A percentile compares a stretch with the other conserved stretches of the same genome.
Conservation (phyloP, 2,329 filamentous ascomycete genomes). For the Cercospora sp. region DNA sequence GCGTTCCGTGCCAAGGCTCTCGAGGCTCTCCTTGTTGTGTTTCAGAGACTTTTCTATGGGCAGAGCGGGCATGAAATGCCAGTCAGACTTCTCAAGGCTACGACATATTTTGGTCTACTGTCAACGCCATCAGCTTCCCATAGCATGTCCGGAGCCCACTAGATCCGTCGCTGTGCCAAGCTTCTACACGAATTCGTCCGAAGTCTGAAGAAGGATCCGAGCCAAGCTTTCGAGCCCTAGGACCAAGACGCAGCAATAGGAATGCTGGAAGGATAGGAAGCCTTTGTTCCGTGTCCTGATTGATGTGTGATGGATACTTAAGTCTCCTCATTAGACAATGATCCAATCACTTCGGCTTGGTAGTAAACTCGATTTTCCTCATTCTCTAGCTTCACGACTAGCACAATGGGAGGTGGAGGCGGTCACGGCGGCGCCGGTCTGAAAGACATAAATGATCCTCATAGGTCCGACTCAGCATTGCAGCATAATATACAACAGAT, state of each 20-base stretch:
- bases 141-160: background rate
- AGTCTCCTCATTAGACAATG: too few species aligned
- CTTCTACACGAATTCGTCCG: background rate
- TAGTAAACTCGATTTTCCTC: too few species aligned
- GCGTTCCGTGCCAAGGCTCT: background rate
- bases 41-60: background rate
- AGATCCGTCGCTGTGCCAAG: background rate
- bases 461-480: background rate
- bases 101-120: background rate
- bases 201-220: background rate
- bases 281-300: background rate
- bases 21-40: background rate
- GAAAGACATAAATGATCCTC: slow-evolving; percentile 7
- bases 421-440: background rate
- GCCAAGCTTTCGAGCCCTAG: background rate
- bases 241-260: background rate
- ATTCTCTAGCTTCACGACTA: too few species aligned
- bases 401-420: background rate
- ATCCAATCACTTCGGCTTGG: too few species aligned
- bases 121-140: background rate
- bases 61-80: background rate
- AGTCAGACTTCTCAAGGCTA: background rate
- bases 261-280: background rate
- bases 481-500: background rate
- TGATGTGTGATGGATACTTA: too few species aligned